These are phyloP conservation scores for Pilobolus umbonatus DNA, from an alignment of 192 early-diverging fungal genomes.

Conservation along the genomic window DNA sequence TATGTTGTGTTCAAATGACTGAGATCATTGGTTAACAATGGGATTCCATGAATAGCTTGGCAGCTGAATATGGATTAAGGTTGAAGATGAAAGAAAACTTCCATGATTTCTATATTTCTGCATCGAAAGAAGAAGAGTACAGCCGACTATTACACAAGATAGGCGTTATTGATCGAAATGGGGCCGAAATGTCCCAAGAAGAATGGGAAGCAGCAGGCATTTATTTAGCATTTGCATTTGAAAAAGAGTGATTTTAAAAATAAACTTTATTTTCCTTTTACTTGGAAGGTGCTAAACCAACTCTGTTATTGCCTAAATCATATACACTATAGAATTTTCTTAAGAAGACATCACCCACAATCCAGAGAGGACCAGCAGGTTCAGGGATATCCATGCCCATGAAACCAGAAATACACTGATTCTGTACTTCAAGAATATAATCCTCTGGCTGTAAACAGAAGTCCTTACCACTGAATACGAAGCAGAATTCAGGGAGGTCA, in stretches of 20 bases:
- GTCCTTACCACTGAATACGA: constrained; percentile 54
- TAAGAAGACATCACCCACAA: constrained; percentile 79
- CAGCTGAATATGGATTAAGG: constrained; percentile 76
- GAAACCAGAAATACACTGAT: constrained; percentile 74
- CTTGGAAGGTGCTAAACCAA: constrained; percentile 52
- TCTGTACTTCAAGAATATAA: constrained; percentile 61
- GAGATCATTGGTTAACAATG: too few species aligned
- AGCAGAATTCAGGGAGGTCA: constrained; percentile 70
- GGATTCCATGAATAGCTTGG: constrained; percentile 55
- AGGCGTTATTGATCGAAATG: constrained; percentile 71
- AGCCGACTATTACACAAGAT: constrained; percentile 71
- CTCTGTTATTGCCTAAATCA: constrained; percentile 66
- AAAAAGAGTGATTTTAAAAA: constrained; percentile 38
- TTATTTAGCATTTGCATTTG: constrained; percentile 71
- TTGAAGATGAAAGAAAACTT: constrained; percentile 72
- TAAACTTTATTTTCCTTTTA: constrained; percentile 4
- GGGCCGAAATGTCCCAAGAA: constrained; percentile 59
- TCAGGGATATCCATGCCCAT: constrained; percentile 91
- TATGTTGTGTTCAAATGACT: constrained; percentile 24
- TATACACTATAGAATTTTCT: constrained; percentile 78
- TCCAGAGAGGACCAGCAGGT: constrained; percentile 75
- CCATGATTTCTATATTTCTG: constrained; percentile 75
- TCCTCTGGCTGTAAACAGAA: constrained; percentile 57
- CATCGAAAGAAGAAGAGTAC: constrained; percentile 46
- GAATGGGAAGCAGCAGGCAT: constrained; percentile 93